A percentile compares a stretch with the other conserved stretches of the same genome.
phyloP scores from a whole-genome alignment of 805 yeast genomes.

The Wickerhamomyces queroliae region DNA sequence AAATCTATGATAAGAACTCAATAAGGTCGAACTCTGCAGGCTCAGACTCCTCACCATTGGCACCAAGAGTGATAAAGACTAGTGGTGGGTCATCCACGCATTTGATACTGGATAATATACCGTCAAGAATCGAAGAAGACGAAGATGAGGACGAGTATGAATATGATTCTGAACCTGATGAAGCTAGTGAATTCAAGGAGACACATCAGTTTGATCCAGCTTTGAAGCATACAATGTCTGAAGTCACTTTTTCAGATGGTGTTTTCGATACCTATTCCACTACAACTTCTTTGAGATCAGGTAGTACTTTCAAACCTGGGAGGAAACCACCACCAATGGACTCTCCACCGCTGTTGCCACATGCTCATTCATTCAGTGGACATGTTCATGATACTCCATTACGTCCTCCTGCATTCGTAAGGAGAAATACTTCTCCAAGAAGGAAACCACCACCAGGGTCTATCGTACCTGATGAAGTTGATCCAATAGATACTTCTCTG shows the following conservation, averaged over 20 bases:
- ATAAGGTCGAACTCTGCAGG: background rate
- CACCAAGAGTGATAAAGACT: background rate
- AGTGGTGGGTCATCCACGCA: background rate
- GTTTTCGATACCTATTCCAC: conserved; percentile 1
- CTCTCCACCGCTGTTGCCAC: background rate
- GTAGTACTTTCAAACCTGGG: background rate
- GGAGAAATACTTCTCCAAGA: conserved; percentile 17
- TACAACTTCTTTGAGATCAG: background rate
- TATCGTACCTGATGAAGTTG: background rate
- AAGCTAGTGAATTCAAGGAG: conserved; percentile 4
- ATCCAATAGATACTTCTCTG: background rate
- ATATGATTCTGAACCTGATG: background rate
- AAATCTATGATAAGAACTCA: background rate
- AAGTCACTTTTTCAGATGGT: background rate
- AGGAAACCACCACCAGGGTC: conserved; percentile 19
- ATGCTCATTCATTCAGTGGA: background rate
- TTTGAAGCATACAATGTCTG: background rate
- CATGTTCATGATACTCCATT: conserved; percentile 7
- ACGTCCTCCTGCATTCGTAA: background rate
- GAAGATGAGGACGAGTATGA: background rate
- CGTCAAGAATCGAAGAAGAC: conserved; percentile 1
- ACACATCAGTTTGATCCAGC: no score
- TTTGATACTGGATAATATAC: background rate
- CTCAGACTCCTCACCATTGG: background rate
- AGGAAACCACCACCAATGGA: conserved; percentile 21